A percentile compares a stretch with the other conserved stretches of the same genome.
phyloP scores from a whole-genome alignment of 2,329 filamentous ascomycete species.

The Aulographum hederae region DNA sequence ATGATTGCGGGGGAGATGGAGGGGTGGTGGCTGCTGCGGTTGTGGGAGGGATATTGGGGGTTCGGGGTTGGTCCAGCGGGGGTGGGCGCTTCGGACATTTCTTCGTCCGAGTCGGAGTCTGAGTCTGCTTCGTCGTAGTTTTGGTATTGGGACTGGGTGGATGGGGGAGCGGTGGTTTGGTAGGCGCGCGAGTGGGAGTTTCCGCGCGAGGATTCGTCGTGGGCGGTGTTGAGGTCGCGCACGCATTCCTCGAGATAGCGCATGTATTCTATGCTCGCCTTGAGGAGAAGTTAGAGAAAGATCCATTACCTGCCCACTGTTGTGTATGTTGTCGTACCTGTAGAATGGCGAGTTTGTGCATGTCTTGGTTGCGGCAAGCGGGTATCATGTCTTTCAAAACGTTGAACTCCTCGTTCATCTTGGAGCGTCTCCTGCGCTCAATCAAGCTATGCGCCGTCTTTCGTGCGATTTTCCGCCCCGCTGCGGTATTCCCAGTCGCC shows the following conservation, averaged over 20 bases:
- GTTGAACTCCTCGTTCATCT: constrained; percentile 98
- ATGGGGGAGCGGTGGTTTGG: constrained; percentile 26
- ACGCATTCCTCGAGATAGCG: constrained; percentile 87
- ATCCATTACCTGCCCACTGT: not conserved
- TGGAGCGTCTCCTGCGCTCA: constrained; percentile 71
- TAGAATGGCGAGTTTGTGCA: constrained; percentile 85
- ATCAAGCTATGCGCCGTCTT: constrained; percentile 96
- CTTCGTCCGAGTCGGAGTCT: constrained; percentile 12
- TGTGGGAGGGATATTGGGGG: constrained; percentile 1
- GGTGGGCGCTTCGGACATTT: constrained; percentile 18
- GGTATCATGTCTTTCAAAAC: constrained; percentile 91
- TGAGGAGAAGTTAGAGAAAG: constrained; percentile 1
- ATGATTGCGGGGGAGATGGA: constrained; percentile 25
- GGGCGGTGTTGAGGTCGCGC: constrained; percentile 49
- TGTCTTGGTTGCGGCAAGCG: constrained; percentile 79
- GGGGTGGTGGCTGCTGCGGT: constrained; percentile 7
- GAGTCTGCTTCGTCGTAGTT: constrained; percentile 2
- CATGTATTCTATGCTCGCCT: constrained; percentile 95
- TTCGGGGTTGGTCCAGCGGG: constrained; percentile 11
- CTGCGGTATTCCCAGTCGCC: constrained; percentile 51
- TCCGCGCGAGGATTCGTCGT: constrained; percentile 11
- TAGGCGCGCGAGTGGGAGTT: constrained; percentile 20
- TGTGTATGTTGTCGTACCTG: constrained; percentile 1
- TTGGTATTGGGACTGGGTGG: constrained; percentile 9
- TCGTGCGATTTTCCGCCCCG: constrained; percentile 82